Percentiles rank a stretch among this genome's conserved stretches.
These are phyloP conservation scores for Amanita inopinata DNA, from an alignment of 768 basidiomycete species.

Conservation along the genomic window DNA sequence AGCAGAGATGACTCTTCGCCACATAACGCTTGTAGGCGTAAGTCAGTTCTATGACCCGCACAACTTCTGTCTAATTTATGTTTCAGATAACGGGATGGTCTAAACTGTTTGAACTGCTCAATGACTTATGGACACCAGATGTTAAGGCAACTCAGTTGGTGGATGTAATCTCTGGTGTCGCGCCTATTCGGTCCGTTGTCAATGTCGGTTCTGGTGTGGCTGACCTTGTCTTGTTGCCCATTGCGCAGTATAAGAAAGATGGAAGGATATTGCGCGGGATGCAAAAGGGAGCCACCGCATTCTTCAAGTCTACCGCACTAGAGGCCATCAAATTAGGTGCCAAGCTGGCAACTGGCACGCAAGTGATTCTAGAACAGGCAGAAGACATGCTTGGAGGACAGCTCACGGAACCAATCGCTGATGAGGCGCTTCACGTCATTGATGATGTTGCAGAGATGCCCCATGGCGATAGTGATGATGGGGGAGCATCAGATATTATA, in stretches of 20 bases:
- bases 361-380: slow-evolving; percentile 93
- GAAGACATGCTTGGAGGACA: slow-evolving; percentile 83
- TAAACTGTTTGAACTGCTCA: slow-evolving; percentile 80
- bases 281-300: slow-evolving; percentile 88
- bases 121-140: slow-evolving; percentile 98
- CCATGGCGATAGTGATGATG: slow-evolving; percentile 23
- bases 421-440: slow-evolving; percentile 52
- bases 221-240: slow-evolving; percentile 89
- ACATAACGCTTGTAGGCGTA: slow-evolving; percentile 87
- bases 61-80: slow-evolving; percentile 3
- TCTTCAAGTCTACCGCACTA: slow-evolving; percentile 89
- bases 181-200: slow-evolving; percentile 93
- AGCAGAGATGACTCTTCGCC: slow-evolving; percentile 94
- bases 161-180: slow-evolving; percentile 93
- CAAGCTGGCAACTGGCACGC: slow-evolving; percentile 90
- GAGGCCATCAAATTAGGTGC: slow-evolving; percentile 95
- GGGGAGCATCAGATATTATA: slow-evolving; percentile 44
- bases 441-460: slow-evolving; percentile 23
- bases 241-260: slow-evolving; percentile 97
- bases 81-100: slow-evolving; percentile 87
- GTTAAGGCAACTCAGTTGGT: slow-evolving; percentile 97
- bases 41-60: slow-evolving; percentile 24
- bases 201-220: slow-evolving; percentile 97
- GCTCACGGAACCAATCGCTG: slow-evolving; percentile 53
- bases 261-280: slow-evolving; percentile 86